Percentiles rank a stretch among this genome's conserved stretches.
phyloP scores from a whole-genome alignment of 2,329 filamentous ascomycete genomes.

The Alternaria atra region DNA sequence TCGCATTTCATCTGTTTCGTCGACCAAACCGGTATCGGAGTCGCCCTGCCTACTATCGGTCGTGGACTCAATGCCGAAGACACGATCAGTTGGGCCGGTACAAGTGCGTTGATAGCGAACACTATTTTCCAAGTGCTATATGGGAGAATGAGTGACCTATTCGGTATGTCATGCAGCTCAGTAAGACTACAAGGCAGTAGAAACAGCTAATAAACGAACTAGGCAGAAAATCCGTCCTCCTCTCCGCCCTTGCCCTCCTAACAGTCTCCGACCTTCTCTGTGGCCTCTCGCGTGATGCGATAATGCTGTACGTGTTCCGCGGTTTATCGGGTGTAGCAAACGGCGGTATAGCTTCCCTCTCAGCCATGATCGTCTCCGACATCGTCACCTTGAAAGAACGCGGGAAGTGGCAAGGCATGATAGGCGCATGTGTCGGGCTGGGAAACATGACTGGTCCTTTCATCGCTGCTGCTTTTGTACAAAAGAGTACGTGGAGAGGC shows the following conservation, averaged over 20 bases:
- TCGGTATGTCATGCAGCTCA: slow-evolving; percentile 51
- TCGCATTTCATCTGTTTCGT: slow-evolving; percentile 65
- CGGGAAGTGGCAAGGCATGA: slow-evolving; percentile 50
- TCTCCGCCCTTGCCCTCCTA: slow-evolving; percentile 63
- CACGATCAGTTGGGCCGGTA: slow-evolving; percentile 67
- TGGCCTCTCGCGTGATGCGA: slow-evolving; percentile 63
- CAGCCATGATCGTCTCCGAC: slow-evolving; percentile 51
- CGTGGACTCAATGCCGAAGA: slow-evolving; percentile 51
- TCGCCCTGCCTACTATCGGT: slow-evolving; percentile 50
- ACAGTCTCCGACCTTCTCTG: slow-evolving; percentile 67
- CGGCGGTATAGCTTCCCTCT: slow-evolving; percentile 63
- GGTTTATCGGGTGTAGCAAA: slow-evolving; percentile 67
- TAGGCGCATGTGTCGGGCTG: slow-evolving; percentile 35
- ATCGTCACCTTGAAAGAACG: slow-evolving; percentile 48
- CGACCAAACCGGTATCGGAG: slow-evolving; percentile 66
- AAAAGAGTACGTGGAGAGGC: slow-evolving; percentile 31
- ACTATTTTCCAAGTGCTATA: slow-evolving; percentile 73
- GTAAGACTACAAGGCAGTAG: not conserved
- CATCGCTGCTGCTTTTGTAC: slow-evolving; percentile 33
- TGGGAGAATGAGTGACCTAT: slow-evolving; percentile 68
- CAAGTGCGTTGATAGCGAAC: slow-evolving; percentile 63
- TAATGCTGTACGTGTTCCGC: slow-evolving; percentile 69
- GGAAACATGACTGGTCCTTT: slow-evolving; percentile 39
- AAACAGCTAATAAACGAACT: not conserved
- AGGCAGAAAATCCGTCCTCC: slow-evolving; percentile 53